Base-by-base conservation (phyloP, 257 asterid genomes). In the Solanum virginianum region DNA sequence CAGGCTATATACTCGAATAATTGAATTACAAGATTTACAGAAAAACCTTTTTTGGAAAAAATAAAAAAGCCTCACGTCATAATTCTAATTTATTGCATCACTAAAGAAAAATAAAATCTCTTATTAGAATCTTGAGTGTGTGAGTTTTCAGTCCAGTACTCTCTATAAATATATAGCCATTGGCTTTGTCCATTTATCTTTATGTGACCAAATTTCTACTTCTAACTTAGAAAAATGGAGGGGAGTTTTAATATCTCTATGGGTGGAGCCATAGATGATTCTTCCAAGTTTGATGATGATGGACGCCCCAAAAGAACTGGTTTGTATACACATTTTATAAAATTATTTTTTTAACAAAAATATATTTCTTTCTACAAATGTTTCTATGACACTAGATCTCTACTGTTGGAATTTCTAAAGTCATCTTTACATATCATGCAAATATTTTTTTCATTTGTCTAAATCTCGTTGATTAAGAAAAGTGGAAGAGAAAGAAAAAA, bases 221-320 rank as follows among this genome's bases (percentile, higher is more conserved):
- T 60, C 68, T 60, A 0, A 80, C 20, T 62, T 47, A n/a, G n/a
- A 43, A 24, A 54, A 41, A 88, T 79, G 90, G 66, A 81, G 85
- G 83, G 41, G 2, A 87, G 26, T 29, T 43, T 83, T 39, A 83
- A 66, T 54, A 77, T 89, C 65, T 80, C 68, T 10, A 24, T 83
- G 54, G 92, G 84, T 79, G 45, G n/a, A 51, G 87, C 80, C n/a
- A 75, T 86, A 43, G 47, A 36, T 57, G 90, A 86, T 45, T 81
- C 47, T 18, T 74, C 90, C 24, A 89, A 85, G 36, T 87, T 83
- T 53, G 91, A 87, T 45, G 89, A 87, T 63, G 91, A 89, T 68
- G 90, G 91, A 39, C 87, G 85, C 14, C 66, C 51, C 36, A 89
- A 89, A 84, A n/a, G 91, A 89, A 89, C 90, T 45, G 91, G 91